A percentile compares a stretch with the other conserved stretches of the same genome.
phyloP scores from a whole-genome alignment of 345 rosid genomes.

The Angophora floribunda region DNA sequence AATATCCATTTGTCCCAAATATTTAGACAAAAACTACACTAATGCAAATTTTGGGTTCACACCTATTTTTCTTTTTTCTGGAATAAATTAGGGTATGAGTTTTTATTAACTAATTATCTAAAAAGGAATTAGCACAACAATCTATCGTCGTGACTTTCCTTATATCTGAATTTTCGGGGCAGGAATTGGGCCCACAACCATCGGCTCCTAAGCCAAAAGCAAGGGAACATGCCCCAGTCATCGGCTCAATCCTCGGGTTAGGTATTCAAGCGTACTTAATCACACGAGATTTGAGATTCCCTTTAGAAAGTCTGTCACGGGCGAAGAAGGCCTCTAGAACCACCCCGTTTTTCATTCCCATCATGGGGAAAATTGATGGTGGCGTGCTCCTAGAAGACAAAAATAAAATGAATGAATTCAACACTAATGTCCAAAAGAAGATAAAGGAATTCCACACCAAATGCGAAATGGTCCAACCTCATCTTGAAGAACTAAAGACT shows the following conservation, averaged over 20 bases:
- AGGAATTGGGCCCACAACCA: neutral
- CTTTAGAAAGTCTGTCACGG: neutral
- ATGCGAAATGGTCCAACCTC: neutral
- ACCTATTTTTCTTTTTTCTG: neutral
- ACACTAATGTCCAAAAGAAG: neutral
- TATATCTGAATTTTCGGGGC: neutral
- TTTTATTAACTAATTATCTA: neutral
- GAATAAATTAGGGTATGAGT: neutral
- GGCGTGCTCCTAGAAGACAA: neutral
- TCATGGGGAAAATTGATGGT: neutral
- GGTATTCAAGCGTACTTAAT: neutral
- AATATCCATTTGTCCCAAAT: neutral
- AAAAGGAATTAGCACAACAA: fast-evolving
- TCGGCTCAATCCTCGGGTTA: neutral
- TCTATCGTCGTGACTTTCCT: neutral
- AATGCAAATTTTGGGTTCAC: neutral
- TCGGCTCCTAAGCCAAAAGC: neutral
- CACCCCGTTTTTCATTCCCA: neutral
- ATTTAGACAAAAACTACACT: neutral
- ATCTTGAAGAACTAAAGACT: neutral
- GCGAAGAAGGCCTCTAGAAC: neutral
- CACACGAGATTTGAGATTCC: neutral
- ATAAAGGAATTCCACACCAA: neutral
- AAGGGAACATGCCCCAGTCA: neutral
- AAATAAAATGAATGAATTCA: neutral